Evolutionary conservation across 805 yeast genomes (phyloP).

Genomic region (Ogataea corticis): DNA sequence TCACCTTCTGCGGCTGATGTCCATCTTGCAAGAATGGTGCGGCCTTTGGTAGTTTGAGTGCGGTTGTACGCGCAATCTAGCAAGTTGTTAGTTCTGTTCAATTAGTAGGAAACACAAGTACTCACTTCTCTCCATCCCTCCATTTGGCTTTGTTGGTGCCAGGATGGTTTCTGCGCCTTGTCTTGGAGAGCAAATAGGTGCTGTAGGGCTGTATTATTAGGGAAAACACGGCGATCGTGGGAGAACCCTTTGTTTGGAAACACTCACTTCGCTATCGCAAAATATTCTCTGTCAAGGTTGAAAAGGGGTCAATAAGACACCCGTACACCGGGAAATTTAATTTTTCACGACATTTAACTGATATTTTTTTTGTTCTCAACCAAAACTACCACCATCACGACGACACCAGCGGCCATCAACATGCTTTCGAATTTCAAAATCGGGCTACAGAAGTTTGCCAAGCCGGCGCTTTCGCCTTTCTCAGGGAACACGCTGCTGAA

Average conservation of each 20-base stretch:
- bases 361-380: no score
- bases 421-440: conserved; percentile 29
- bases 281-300: no score
- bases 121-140: conserved; percentile 55
- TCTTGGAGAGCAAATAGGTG: not conserved
- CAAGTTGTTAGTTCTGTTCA: not conserved
- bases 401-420: not conserved
- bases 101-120: conserved; percentile 8
- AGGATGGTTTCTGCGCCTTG: not conserved
- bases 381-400: no score
- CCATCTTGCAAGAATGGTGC: conserved; percentile 18
- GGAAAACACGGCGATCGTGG: no score
- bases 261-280: no score
- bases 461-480: conserved; percentile 16
- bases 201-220: not conserved
- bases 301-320: no score
- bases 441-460: conserved; percentile 25
- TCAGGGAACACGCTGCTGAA: conserved; percentile 15
- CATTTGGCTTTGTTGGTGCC: conserved; percentile 31
- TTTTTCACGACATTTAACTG: no score
- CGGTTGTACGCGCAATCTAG: conserved; percentile 37
- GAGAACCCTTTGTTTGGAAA: no score
- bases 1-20: conserved; percentile 22
- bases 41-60: conserved; percentile 27
- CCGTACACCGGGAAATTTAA: no score